Conservation (phyloP, 208 protist species). For the Leishmania lainsoni region DNA sequence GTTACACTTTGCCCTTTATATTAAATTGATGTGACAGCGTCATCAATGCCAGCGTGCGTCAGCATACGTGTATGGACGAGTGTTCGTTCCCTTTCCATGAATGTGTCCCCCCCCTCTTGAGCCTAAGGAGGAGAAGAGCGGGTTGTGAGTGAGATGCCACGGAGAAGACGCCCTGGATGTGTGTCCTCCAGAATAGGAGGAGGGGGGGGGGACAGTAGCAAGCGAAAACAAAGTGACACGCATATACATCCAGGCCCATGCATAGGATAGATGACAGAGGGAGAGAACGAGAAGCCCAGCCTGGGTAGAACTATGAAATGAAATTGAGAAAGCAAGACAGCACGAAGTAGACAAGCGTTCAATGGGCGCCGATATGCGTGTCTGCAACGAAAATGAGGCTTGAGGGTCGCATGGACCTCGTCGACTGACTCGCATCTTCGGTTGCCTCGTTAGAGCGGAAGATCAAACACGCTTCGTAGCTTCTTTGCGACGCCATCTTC, state of each 20-base stretch:
- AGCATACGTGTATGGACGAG: too few species aligned
- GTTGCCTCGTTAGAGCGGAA: background rate
- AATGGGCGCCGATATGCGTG: background rate
- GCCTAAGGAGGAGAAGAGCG: background rate
- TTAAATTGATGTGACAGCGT: too few species aligned
- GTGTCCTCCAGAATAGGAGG: background rate
- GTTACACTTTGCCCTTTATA: too few species aligned
- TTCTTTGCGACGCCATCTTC: conserved; percentile 59
- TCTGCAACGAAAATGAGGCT: background rate
- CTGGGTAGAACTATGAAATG: too few species aligned
- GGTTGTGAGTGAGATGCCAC: background rate
- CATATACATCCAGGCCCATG: background rate
- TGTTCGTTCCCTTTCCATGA: background rate
- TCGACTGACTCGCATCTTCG: background rate
- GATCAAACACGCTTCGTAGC: conserved; percentile 43
- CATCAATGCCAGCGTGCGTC: too few species aligned
- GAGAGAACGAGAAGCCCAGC: too few species aligned
- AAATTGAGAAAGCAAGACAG: background rate
- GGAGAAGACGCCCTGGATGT: background rate
- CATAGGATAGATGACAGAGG: background rate
- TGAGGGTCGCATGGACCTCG: background rate
- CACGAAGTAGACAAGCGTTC: background rate
- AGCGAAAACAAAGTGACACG: background rate
- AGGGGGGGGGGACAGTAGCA: background rate
- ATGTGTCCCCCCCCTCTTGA: background rate